A percentile compares a stretch with the other conserved stretches of the same genome.
Evolutionary conservation across 495 filamentous ascomycete species (phyloP).

Genomic region (Trichoderma virens): DNA sequence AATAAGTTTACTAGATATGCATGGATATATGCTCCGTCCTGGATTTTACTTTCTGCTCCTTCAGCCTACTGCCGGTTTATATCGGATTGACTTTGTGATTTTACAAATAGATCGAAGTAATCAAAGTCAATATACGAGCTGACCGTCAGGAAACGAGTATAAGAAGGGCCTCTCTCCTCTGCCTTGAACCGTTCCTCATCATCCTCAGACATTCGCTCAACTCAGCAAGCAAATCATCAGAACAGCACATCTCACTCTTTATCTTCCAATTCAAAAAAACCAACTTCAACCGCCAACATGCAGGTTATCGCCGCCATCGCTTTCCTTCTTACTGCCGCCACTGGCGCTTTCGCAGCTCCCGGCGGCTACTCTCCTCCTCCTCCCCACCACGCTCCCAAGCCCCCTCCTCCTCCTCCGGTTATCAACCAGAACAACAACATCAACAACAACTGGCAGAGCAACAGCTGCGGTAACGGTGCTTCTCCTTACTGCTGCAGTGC

Average conservation of each 20-base stretch:
- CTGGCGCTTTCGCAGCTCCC: background rate
- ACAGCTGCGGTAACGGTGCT: background rate
- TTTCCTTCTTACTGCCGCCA: background rate
- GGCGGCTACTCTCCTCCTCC: background rate
- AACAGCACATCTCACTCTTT: background rate
- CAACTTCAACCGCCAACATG: background rate
- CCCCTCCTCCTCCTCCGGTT: background rate
- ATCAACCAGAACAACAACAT: background rate
- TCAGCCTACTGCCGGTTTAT: background rate
- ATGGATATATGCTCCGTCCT: background rate
- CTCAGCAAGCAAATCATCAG: background rate
- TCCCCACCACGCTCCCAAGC: too few relatives aligned
- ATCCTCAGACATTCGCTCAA: background rate
- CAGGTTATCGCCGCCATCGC: background rate
- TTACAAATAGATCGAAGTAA: too few relatives aligned
- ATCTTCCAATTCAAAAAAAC: background rate
- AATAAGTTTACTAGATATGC: background rate
- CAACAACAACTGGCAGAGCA: background rate
- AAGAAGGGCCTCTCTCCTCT: background rate
- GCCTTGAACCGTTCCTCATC: background rate
- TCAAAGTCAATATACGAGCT: background rate
- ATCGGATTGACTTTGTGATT: background rate
- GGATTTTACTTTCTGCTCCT: background rate
- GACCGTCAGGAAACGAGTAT: background rate
- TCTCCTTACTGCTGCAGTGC: background rate